Base-by-base conservation (phyloP, 1,139 yeast species). In the Yarrowia galli region DNA sequence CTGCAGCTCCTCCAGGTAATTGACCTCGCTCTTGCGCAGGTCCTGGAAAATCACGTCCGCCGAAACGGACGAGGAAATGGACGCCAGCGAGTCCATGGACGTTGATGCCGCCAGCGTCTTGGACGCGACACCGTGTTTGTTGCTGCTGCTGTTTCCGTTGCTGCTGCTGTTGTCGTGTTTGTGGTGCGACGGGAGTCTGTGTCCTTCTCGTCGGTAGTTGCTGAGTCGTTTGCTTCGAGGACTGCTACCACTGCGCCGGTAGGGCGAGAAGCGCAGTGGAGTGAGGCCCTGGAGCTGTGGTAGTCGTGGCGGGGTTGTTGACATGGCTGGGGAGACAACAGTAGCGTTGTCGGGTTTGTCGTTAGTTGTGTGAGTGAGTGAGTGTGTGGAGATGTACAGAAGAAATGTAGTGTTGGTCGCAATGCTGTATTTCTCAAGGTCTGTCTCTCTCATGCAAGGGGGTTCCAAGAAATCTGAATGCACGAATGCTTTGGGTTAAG, bases 241-340 rank as follows among this genome's bases (percentile, higher is more conserved):
- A 35, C 54, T 32, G 16, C 15, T 12, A n/a, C 63, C 63, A 6
- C 49, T 40, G 22, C 43, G 43, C 10, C 46, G 32, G 46, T 61
- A 61, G 18, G 66, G 66, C 35, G 66, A 61, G 46, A 61, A 46
- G 35, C 66, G 66, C 56, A 61, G 46, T 3, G 66, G 66, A 2
- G 66, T 46, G 32, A 61, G 56, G 66, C 66, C 66, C 45, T 61
- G 54, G 46, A 61, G 56, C 45, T 61, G 54, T n/a, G 66, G 66
- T 5, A 61, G 66, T 35, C 66, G 43, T 20, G 66, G 66, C 8
- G 66, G 66, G 2, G 66, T 61, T 12, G 66, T 48, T 4, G 66
- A n/a, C 66, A 61, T 61, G 22, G 16, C 8, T 22, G 58, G 35
- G 23, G 49, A 12, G 48, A 28, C 32, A 28, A 28, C 32, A 1